phyloP scores from a whole-genome alignment of 495 filamentous ascomycete species.

The Daldinia concentrica region DNA sequence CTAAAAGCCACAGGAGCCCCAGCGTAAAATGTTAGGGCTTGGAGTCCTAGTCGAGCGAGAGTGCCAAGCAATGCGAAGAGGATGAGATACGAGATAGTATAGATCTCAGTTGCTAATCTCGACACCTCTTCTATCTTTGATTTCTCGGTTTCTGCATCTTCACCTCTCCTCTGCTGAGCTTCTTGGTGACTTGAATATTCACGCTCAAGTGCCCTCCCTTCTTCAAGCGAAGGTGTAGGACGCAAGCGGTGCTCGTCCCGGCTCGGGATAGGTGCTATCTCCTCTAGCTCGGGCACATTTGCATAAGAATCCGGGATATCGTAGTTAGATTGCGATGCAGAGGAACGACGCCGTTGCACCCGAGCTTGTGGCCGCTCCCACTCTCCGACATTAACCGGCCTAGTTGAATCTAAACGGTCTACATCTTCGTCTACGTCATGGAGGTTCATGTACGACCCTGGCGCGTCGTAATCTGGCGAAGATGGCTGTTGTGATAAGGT shows the following conservation, averaged over 20 bases:
- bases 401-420: slow-evolving; percentile 45
- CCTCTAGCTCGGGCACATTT: slow-evolving; percentile 59
- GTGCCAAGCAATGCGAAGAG: slow-evolving; percentile 91
- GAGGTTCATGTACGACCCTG: slow-evolving; percentile 52
- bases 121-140: slow-evolving; percentile 51
- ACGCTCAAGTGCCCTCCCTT: slow-evolving; percentile 35
- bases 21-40: slow-evolving; percentile 82
- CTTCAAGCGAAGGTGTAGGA: slow-evolving; percentile 41
- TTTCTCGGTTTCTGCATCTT: slow-evolving; percentile 25
- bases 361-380: slow-evolving; percentile 20
- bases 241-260: slow-evolving; percentile 51
- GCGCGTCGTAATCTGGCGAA: slow-evolving; percentile 46
- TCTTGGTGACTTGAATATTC: slow-evolving; percentile 16
- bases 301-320: slow-evolving; percentile 59
- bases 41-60: slow-evolving; percentile 81
- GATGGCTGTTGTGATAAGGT: slow-evolving; percentile 14
- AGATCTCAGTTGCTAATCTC: slow-evolving; percentile 72
- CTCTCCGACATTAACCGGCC: slow-evolving; percentile 23
- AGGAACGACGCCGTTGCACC: slow-evolving; percentile 24
- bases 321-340: slow-evolving; percentile 46
- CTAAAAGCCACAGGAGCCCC: slow-evolving; percentile 77
- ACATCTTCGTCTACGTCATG: slow-evolving; percentile 49
- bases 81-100: slow-evolving; percentile 81
- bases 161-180: slow-evolving; percentile 7
- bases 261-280: slow-evolving; percentile 57